A percentile compares a stretch with the other conserved stretches of the same genome.
Evolutionary conservation across 148 eudicot species (phyloP).

Genomic region (Chenopodium formosanum): DNA sequence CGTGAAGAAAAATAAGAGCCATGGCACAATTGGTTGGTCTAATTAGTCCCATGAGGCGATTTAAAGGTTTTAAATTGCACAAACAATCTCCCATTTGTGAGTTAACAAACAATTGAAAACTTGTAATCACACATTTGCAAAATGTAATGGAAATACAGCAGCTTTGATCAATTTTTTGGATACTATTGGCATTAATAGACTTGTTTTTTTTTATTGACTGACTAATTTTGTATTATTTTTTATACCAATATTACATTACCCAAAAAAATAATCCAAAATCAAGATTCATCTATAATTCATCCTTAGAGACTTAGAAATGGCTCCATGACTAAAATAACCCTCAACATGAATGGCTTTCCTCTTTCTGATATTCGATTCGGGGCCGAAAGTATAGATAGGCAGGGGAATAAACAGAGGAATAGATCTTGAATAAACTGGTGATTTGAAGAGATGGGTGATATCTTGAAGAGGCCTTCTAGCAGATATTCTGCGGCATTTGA

Average conservation of each 20-base stretch:
- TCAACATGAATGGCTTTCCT: conserved; percentile 6
- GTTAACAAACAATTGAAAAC: not conserved
- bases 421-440: not conserved
- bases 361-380: conserved; percentile 3
- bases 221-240: not conserved
- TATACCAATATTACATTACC: not conserved
- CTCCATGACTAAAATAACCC: not conserved
- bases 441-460: conserved; percentile 24
- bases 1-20: not conserved
- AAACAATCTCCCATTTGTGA: not conserved
- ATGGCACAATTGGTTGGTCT: not conserved
- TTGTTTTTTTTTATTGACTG: not conserved
- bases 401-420: not conserved
- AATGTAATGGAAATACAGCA: not conserved
- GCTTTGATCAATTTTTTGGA: not conserved
- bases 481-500: not conserved
- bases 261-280: not conserved
- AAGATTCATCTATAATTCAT: conserved; percentile 23
- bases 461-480: conserved; percentile 27
- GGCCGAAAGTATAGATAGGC: not conserved
- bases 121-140: not conserved
- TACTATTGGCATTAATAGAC: not conserved
- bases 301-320: conserved; percentile 23
- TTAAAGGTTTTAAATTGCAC: not conserved
- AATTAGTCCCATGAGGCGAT: not conserved